Percentiles rank a stretch among this genome's conserved stretches.
These are phyloP conservation scores for Piper longum DNA, from an alignment of 164 flowering plant genomes.

Conservation along the genomic window DNA sequence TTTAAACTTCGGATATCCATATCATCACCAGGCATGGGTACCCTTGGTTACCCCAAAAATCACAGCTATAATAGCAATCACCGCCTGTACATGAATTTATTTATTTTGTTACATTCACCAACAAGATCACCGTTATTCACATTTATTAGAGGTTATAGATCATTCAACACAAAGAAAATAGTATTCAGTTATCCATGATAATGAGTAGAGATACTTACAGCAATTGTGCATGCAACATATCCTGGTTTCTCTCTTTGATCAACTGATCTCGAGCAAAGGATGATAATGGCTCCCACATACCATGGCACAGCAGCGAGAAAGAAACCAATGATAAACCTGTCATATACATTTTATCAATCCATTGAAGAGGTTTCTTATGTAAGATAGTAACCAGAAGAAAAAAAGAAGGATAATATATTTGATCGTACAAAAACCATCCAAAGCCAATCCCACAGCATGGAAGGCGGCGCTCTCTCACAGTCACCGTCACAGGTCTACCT, in stretches of 20 bases:
- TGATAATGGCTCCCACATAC: slow-evolving; percentile 56
- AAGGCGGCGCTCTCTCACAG: slow-evolving; percentile 41
- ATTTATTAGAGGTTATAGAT: not conserved
- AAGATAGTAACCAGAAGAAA: too few species aligned
- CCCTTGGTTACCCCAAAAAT: slow-evolving; percentile 35
- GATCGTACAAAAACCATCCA: slow-evolving; percentile 86
- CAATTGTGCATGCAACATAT: slow-evolving; percentile 41
- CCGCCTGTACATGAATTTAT: slow-evolving; percentile 20
- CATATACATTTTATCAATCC: not conserved
- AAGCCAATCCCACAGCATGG: slow-evolving; percentile 81
- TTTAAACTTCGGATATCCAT: not conserved
- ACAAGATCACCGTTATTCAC: too few species aligned
- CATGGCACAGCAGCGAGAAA: slow-evolving; percentile 67
- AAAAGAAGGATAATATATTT: not conserved
- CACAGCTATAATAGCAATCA: slow-evolving; percentile 34
- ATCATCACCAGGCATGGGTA: slow-evolving; percentile 27
- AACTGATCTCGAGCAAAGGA: slow-evolving; percentile 32
- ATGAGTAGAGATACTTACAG: slow-evolving; percentile 29
- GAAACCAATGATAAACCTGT: slow-evolving; percentile 76
- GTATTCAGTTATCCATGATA: not conserved
- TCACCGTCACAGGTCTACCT: slow-evolving; percentile 25
- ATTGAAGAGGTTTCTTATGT: not conserved
- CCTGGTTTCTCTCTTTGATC: slow-evolving; percentile 42
- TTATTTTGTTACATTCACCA: not conserved
- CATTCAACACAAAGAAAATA: not conserved